Conservation (phyloP, 306 rosid genomes). For the Ziziphus jujuba region DNA sequence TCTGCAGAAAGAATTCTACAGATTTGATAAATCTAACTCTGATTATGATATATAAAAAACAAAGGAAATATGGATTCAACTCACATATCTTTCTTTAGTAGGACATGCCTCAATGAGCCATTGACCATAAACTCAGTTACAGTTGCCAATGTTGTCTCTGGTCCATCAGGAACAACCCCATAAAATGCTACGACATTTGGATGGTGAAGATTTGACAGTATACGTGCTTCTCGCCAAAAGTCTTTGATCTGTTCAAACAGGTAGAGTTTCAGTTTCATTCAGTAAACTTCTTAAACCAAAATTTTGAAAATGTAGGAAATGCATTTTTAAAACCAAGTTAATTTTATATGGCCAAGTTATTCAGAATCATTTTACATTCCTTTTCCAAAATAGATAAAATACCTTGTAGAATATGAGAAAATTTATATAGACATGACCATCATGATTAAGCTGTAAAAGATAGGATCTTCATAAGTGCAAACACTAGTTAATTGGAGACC, state of each 20-base stretch:
- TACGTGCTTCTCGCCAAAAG: slow-evolving; percentile 95
- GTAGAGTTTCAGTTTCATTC: slow-evolving; percentile 8
- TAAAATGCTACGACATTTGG: slow-evolving; percentile 96
- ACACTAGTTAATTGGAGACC: slow-evolving; percentile 31
- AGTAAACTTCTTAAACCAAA: not conserved
- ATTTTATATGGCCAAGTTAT: slow-evolving; percentile 4
- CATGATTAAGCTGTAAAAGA: slow-evolving; percentile 10
- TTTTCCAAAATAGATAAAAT: not conserved
- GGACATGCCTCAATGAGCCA: slow-evolving; percentile 89
- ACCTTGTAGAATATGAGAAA: not conserved
- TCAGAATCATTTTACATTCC: slow-evolving; percentile 2
- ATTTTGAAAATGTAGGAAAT: not conserved
- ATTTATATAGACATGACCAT: slow-evolving; percentile 4
- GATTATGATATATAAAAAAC: slow-evolving; percentile 1
- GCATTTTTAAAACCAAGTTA: not conserved
- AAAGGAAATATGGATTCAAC: slow-evolving; percentile 15
- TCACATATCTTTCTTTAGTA: slow-evolving; percentile 71
- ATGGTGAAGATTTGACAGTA: slow-evolving; percentile 93
- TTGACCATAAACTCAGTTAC: slow-evolving; percentile 91
- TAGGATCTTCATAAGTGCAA: slow-evolving; percentile 16
- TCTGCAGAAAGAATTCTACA: slow-evolving; percentile 48
- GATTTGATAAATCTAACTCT: slow-evolving; percentile 15
- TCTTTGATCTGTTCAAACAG: slow-evolving; percentile 63
- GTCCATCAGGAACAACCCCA: slow-evolving; percentile 91
- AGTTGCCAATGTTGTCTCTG: slow-evolving; percentile 81